Conservation (phyloP, 1,284 basidiomycete genomes). For the Earliella scabrosa region DNA sequence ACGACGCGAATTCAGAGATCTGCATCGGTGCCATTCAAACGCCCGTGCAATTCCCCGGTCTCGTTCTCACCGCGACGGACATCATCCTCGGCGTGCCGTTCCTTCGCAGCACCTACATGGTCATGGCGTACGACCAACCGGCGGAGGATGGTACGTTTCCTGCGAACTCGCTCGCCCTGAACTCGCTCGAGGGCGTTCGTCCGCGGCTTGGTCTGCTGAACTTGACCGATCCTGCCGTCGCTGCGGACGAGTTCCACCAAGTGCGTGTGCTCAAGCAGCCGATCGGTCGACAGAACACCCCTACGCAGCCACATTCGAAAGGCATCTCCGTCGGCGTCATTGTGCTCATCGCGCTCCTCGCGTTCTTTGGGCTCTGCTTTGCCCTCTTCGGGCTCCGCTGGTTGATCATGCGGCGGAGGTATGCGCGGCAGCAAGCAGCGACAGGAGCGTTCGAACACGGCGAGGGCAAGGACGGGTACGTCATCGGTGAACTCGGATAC, state of each 20-base stretch:
- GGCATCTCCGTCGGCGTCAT: conserved; percentile 60
- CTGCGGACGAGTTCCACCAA: conserved; percentile 65
- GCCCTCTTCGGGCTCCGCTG: conserved; percentile 58
- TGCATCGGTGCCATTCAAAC: conserved; percentile 73
- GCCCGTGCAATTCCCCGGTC: conserved; percentile 27
- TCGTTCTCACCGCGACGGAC: conserved; percentile 46
- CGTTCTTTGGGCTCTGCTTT: conserved; percentile 59
- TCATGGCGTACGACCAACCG: conserved; percentile 66
- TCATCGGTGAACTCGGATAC: conserved; percentile 26
- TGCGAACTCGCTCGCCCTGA: conserved; percentile 18
- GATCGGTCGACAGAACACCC: conserved; percentile 32
- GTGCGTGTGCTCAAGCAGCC: conserved; percentile 68
- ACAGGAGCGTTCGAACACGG: conserved; percentile 13
- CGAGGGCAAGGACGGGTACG: conserved; percentile 28
- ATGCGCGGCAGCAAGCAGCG: conserved; percentile 15
- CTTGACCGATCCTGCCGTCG: conserved; percentile 60
- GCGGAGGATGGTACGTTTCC: conserved; percentile 49
- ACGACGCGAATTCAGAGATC: conserved; percentile 40
- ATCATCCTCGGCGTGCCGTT: conserved; percentile 79
- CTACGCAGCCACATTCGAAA: conserved; percentile 20
- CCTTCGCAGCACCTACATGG: conserved; percentile 72
- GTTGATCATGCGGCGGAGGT: conserved; percentile 47
- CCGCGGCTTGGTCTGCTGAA: conserved; percentile 62
- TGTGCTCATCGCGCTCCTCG: conserved; percentile 58
- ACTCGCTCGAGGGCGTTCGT: conserved; percentile 29